These are phyloP conservation scores for Aureobasidium sp. DNA, from an alignment of 2,329 filamentous ascomycete species.

Conservation along the genomic window DNA sequence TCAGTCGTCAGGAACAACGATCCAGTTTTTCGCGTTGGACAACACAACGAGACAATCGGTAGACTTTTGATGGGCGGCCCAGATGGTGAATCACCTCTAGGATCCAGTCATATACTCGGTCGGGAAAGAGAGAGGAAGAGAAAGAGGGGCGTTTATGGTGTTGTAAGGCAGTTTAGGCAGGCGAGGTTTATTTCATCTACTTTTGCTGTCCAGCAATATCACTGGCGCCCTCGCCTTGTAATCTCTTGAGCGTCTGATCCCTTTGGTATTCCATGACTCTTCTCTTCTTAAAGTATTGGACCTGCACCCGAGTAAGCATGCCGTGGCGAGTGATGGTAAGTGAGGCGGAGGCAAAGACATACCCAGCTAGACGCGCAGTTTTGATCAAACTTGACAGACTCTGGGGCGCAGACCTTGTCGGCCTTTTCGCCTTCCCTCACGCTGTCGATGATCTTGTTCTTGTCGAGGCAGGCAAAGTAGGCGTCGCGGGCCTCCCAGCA, in stretches of 20 bases:
- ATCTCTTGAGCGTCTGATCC: constrained; percentile 66
- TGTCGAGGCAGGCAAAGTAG: constrained; percentile 85
- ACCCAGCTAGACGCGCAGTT: constrained; percentile 92
- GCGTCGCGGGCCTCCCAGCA: constrained; percentile 88
- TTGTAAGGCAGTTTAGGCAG: too few species aligned
- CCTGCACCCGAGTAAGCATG: constrained; percentile 43
- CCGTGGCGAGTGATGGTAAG: background rate
- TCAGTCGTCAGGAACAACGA: too few species aligned
- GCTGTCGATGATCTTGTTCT: constrained; percentile 71
- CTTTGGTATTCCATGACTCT: constrained; percentile 88
- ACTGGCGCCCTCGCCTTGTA: constrained; percentile 44
- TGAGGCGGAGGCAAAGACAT: constrained; percentile 32
- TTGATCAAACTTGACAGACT: constrained; percentile 64
- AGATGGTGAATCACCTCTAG: too few species aligned
- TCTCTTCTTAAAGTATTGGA: constrained; percentile 97
- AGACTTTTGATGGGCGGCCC: too few species aligned
- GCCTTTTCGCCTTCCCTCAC: constrained; percentile 50
- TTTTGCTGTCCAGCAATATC: constrained; percentile 6
- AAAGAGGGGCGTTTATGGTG: background rate
- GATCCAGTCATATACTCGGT: too few species aligned
- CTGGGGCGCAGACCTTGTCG: constrained; percentile 48
- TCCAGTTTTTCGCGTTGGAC: too few species aligned
- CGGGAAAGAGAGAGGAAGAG: background rate
- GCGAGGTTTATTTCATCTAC: background rate
- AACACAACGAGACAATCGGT: too few species aligned